A percentile compares a stretch with the other conserved stretches of the same genome.
Conservation (phyloP, 1,284 basidiomycete genomes). For the Ceratorhiza oryzae-sativae region DNA sequence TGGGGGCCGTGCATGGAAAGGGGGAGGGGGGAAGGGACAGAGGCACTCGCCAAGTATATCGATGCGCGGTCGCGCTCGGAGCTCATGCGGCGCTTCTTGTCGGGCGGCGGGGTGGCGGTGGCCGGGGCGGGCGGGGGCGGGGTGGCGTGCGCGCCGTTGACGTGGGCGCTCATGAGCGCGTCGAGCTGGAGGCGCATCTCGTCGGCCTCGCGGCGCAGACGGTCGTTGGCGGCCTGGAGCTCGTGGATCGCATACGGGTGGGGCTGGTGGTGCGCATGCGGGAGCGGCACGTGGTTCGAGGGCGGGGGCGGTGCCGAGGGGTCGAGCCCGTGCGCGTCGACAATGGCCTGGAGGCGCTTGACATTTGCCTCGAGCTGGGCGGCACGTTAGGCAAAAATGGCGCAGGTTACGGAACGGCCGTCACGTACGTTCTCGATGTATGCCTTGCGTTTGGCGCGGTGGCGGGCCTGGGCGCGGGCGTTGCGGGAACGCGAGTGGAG, state of each 20-base stretch:
- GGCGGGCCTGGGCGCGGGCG: constrained; percentile 87
- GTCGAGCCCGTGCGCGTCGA: constrained; percentile 56
- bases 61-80: constrained; percentile 50
- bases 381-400: constrained; percentile 12
- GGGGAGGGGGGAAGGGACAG: constrained; percentile 38
- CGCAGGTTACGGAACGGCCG: constrained; percentile 2
- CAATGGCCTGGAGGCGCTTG: constrained; percentile 74
- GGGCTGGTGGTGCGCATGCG: constrained; percentile 51
- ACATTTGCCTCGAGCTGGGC: constrained; percentile 82
- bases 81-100: constrained; percentile 44
- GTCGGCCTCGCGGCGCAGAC: constrained; percentile 66
- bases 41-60: constrained; percentile 46
- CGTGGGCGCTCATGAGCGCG: constrained; percentile 22
- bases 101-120: constrained; percentile 44
- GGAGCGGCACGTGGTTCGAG: constrained; percentile 65
- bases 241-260: constrained; percentile 64
- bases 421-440: constrained; percentile 82
- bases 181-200: constrained; percentile 32
- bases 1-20: constrained; percentile 1
- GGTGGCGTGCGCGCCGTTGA: constrained; percentile 5
- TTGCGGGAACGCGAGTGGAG: constrained; percentile 70
- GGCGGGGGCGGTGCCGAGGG: constrained; percentile 59
- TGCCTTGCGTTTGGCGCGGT: constrained; percentile 90
- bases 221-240: constrained; percentile 74
- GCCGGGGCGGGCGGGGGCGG: constrained; percentile 43